Conservation (phyloP, 768 basidiomycete genomes). For the Termitomyces sp. region DNA sequence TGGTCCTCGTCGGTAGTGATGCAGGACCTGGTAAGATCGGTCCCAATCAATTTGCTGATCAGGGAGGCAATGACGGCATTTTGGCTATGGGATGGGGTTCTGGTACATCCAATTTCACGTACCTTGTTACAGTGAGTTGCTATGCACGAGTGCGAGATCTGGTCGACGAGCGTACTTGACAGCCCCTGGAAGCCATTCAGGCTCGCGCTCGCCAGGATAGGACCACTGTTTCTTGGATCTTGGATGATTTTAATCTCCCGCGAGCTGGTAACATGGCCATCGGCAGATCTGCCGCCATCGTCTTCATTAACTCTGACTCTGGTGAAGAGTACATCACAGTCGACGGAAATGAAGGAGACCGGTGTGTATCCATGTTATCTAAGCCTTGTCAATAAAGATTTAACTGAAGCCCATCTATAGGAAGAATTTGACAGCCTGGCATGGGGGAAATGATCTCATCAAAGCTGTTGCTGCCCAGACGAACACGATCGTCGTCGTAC, state of each 20-base stretch:
- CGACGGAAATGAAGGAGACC: constrained; percentile 74
- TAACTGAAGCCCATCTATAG: constrained; percentile 16
- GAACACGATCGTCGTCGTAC: constrained; percentile 68
- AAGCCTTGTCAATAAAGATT: background rate
- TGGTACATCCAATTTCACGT: constrained; percentile 74
- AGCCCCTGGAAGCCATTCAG: constrained; percentile 83
- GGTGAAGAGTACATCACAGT: constrained; percentile 82
- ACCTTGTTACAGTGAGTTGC: constrained; percentile 61
- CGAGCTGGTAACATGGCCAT: constrained; percentile 42
- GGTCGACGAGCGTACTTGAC: background rate
- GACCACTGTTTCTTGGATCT: constrained; percentile 60
- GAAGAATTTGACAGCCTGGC: constrained; percentile 72
- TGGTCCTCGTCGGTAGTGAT: constrained; percentile 60
- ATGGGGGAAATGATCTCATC: constrained; percentile 66
- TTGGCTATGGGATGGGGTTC: constrained; percentile 94
- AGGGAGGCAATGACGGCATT: constrained; percentile 58
- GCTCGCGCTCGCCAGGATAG: constrained; percentile 59
- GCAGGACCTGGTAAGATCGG: constrained; percentile 60
- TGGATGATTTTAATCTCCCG: constrained; percentile 62
- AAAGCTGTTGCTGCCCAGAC: constrained; percentile 58
- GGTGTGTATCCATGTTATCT: constrained; percentile 28
- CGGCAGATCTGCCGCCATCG: constrained; percentile 59
- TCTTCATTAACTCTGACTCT: constrained; percentile 79
- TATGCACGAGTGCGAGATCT: background rate
- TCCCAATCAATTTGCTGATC: constrained; percentile 66